These are phyloP conservation scores for Kazachstania viticola DNA, from an alignment of 805 yeast genomes.

Conservation along the genomic window DNA sequence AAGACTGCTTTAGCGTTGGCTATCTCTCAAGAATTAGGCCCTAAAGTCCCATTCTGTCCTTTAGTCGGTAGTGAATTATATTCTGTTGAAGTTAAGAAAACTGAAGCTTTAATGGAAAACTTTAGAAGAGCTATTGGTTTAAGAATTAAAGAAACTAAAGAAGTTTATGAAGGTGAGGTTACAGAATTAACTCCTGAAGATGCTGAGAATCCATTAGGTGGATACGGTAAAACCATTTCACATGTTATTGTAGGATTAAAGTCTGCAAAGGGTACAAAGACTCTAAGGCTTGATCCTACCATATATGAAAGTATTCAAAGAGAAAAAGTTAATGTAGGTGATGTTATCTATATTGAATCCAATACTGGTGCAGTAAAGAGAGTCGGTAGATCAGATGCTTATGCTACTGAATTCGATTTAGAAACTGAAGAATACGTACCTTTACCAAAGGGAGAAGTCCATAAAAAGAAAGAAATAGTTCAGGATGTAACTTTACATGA, in stretches of 20 bases:
- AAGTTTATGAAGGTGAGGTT: conserved; percentile 96
- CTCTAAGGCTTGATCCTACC: conserved; percentile 78
- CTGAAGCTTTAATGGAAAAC: conserved; percentile 92
- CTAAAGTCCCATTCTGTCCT: conserved; percentile 95
- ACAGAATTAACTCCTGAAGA: conserved; percentile 93
- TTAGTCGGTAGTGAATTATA: conserved; percentile 90
- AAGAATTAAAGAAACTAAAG: conserved; percentile 92
- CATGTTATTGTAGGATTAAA: conserved; percentile 91
- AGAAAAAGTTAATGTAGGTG: conserved; percentile 91
- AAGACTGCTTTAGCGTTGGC: conserved; percentile 96
- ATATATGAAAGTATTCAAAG: conserved; percentile 90
- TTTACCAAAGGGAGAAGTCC: conserved; percentile 97
- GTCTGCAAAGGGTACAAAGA: conserved; percentile 86
- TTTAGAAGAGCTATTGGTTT: conserved; percentile 94
- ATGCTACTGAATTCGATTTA: conserved; percentile 94
- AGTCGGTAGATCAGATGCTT: conserved; percentile 97
- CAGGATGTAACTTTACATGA: conserved; percentile 97
- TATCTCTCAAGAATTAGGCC: conserved; percentile 90
- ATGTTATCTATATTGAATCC: conserved; percentile 92
- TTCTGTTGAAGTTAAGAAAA: conserved; percentile 94
- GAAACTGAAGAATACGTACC: conserved; percentile 99
- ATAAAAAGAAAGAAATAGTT: conserved; percentile 93
- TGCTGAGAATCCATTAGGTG: conserved; percentile 92
- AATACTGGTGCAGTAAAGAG: conserved; percentile 96
- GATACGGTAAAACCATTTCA: conserved; percentile 91